These are phyloP conservation scores for Curvularia verruculosa DNA, from an alignment of 2,329 filamentous ascomycete genomes.

Conservation along the genomic window DNA sequence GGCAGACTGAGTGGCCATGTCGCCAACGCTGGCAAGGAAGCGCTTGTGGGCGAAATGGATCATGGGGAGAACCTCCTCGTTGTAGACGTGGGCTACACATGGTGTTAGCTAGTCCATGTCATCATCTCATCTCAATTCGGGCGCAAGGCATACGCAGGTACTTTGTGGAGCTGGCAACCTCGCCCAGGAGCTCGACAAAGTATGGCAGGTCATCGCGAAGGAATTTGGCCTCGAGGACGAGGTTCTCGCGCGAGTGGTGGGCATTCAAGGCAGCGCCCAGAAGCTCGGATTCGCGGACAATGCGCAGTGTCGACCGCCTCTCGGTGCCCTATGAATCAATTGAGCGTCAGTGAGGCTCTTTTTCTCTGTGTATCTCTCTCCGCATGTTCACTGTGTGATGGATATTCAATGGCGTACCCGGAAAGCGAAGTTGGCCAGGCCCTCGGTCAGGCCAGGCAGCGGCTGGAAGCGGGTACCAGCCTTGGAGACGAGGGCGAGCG, in stretches of 20 bases:
- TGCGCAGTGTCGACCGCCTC: constrained; percentile 87
- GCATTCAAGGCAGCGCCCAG: constrained; percentile 87
- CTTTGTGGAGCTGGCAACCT: constrained; percentile 87
- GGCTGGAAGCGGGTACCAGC: constrained; percentile 93
- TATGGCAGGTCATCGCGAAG: constrained; percentile 94
- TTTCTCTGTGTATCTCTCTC: not conserved
- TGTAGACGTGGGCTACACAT: constrained; percentile 78
- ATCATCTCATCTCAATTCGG: constrained; percentile 25
- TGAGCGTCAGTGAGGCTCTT: constrained; percentile 33
- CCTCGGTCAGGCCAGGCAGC: constrained; percentile 85
- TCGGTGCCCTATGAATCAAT: constrained; percentile 72
- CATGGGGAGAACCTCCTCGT: constrained; percentile 81
- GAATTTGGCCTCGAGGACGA: constrained; percentile 93
- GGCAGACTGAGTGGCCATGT: constrained; percentile 82
- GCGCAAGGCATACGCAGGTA: constrained; percentile 64
- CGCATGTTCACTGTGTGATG: not conserved
- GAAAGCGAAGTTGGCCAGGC: constrained; percentile 94
- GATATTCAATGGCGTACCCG: constrained; percentile 66
- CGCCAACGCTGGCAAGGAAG: constrained; percentile 65
- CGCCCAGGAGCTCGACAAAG: constrained; percentile 93
- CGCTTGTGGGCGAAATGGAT: constrained; percentile 79
- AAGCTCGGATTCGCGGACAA: constrained; percentile 93
- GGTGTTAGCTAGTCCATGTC: constrained; percentile 11
- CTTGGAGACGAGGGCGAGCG: constrained; percentile 89
- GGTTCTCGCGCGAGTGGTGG: constrained; percentile 89